Conservation (phyloP, 2,329 filamentous ascomycete genomes). For the Scedosporium minutisporum region DNA sequence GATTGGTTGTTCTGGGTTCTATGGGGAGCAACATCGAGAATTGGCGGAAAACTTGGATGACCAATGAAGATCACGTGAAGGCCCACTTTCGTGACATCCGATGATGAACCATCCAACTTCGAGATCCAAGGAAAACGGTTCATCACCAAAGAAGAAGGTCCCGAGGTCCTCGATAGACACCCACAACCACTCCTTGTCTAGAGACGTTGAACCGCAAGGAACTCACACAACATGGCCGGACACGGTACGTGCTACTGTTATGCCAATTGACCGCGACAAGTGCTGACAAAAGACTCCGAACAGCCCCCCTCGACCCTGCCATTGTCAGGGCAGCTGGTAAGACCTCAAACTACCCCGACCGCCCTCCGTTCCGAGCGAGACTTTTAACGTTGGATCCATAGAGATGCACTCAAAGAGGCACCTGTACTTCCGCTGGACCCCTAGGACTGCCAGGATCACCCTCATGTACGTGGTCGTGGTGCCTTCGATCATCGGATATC, state of each 20-base stretch:
- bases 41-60: not conserved
- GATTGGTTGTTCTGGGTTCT: not conserved
- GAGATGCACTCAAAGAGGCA: constrained; percentile 77
- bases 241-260: constrained; percentile 5
- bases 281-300: not conserved
- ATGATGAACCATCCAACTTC: not conserved
- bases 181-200: not conserved
- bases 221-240: constrained; percentile 7
- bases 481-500: constrained; percentile 58
- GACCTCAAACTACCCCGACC: not conserved
- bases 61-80: not conserved
- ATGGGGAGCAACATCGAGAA: not conserved
- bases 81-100: not conserved
- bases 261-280: not conserved
- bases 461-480: constrained; percentile 68
- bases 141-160: not conserved
- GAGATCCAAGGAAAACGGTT: not conserved
- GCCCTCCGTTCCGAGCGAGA: not conserved
- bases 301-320: constrained; percentile 11
- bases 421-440: constrained; percentile 94
- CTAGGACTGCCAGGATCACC: constrained; percentile 68
- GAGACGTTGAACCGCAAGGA: not conserved
- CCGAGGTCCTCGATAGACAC: not conserved
- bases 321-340: constrained; percentile 10
- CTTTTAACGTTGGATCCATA: constrained; percentile 22